Evolutionary conservation across 108 stramenopile genomes (phyloP), one percentile per base, ranked within the genome.

Genomic region (Cyclotella atomus): DNA sequence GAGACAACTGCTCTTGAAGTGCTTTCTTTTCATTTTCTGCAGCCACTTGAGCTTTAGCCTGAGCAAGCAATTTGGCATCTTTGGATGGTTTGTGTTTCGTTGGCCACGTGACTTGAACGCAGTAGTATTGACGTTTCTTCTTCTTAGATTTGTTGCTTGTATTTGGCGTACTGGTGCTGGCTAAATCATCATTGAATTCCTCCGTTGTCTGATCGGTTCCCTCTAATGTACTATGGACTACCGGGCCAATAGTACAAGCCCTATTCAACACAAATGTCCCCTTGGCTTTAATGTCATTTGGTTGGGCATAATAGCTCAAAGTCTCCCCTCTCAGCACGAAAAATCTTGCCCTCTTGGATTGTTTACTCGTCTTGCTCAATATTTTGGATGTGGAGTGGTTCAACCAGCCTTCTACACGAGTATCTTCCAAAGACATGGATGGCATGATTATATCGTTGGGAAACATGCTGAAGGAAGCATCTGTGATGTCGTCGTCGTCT

Each of bases 271-370:
- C 71, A 57, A 79, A 75, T 9, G 73, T 79, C 41, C 83, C 83
- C 75, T 83, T 83, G 44, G 83, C 74, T 52, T 80, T 79, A 45
- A 83, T 65, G 44, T 83, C 79, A 19, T 75, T 59, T 46, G 34
- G 36, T 47, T 57, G 59, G 9, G 46, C n/a, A 45, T 83, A 83
- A 38, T 80, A 83, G 44, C 77, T 79, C 29, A 83, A 59, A 0
- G 74, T 79, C 17, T 44, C 54, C 14, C 69, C 71, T 59, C 83
- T 55, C 20, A 83, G 35, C 10, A 83, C 71, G 44, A 83, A 83
- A 67, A 79, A 83, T 29, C 79, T 63, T 1, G 72, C 59, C 30
- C 34, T 46, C 24, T 55, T 77, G 20, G 43, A 75, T 16, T 36
- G 45, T 34, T 73, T 72, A 12, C 41, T 52, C 47, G 49, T 76